phyloP scores from a whole-genome alignment of 352 stramenopile species.

The Pelagophyceae sp. region DNA sequence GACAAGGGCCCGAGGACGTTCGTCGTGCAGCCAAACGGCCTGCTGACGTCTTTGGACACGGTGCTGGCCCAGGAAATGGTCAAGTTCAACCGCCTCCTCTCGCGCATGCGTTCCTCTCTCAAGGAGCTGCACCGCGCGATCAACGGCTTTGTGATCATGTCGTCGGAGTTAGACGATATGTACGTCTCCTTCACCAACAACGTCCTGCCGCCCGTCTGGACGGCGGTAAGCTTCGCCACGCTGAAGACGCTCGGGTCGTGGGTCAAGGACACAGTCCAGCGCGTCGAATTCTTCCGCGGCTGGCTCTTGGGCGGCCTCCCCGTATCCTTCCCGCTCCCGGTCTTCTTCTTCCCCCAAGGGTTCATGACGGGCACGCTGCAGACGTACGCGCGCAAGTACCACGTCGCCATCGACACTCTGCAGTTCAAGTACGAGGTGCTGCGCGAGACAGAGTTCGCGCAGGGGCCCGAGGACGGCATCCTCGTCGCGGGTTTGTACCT shows the following conservation, averaged over 20 bases:
- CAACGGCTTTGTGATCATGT: conserved; percentile 79
- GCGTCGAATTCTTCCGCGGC: conserved; percentile 76
- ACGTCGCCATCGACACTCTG: conserved; percentile 83
- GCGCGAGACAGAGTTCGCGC: conserved; percentile 23
- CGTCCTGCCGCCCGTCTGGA: conserved; percentile 73
- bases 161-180: conserved; percentile 87
- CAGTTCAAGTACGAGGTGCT: conserved; percentile 76
- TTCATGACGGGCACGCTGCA: conserved; percentile 90
- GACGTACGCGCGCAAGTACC: conserved; percentile 85
- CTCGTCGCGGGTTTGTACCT: conserved; percentile 72
- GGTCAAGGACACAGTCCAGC: conserved; percentile 66
- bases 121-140: conserved; percentile 59
- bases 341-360: conserved; percentile 88
- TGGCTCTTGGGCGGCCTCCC: conserved; percentile 83
- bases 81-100: conserved; percentile 81
- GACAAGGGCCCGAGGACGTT: conserved; percentile 73
- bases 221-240: conserved; percentile 73
- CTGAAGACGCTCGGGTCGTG: conserved; percentile 81
- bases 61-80: conserved; percentile 82
- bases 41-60: conserved; percentile 81
- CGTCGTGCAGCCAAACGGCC: conserved; percentile 67
- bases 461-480: conserved; percentile 73
- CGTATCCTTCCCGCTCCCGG: conserved; percentile 71
- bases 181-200: conserved; percentile 83
- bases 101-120: conserved; percentile 65